Evolutionary conservation across 495 filamentous ascomycete genomes (phyloP).

Genomic region (Trichocladium uniseriatum): DNA sequence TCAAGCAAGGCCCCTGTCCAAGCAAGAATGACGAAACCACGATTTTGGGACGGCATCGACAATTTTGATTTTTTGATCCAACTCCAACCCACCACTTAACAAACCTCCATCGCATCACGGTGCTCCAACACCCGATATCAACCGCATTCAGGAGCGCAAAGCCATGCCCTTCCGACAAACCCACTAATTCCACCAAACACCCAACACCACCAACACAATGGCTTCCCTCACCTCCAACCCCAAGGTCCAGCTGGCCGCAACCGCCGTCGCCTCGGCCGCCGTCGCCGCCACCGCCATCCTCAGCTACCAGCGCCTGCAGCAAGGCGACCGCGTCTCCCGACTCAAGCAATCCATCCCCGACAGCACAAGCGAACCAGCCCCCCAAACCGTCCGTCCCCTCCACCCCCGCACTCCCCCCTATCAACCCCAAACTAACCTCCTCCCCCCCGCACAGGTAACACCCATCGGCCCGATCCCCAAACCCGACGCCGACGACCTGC

Average conservation of each 20-base stretch:
- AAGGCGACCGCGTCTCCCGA: conserved; percentile 52
- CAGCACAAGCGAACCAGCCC: conserved; percentile 17
- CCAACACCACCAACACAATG: conserved; percentile 19
- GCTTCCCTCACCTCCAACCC: conserved; percentile 30
- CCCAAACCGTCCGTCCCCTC: conserved; percentile 22
- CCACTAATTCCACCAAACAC: neutral
- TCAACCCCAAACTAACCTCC: too few species aligned
- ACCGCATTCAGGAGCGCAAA: too few species aligned
- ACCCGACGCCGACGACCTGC: conserved; percentile 64
- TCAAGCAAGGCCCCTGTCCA: too few species aligned
- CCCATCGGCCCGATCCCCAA: conserved; percentile 53
- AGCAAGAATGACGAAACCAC: too few species aligned
- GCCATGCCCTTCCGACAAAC: neutral
- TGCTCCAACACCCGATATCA: neutral
- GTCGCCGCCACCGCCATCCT: conserved; percentile 64
- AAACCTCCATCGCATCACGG: neutral
- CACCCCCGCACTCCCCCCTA: neutral
- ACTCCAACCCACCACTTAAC: neutral
- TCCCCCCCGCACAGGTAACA: conserved; percentile 67
- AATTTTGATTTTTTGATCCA: neutral
- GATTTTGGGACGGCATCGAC: too few species aligned
- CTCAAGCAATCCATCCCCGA: conserved; percentile 68
- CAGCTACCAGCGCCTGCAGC: conserved; percentile 57
- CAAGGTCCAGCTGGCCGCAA: conserved; percentile 58
- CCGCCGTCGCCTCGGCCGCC: conserved; percentile 65